Evolutionary conservation across 1,284 basidiomycete species (phyloP).

Genomic region (Leccinum colubrinum): DNA sequence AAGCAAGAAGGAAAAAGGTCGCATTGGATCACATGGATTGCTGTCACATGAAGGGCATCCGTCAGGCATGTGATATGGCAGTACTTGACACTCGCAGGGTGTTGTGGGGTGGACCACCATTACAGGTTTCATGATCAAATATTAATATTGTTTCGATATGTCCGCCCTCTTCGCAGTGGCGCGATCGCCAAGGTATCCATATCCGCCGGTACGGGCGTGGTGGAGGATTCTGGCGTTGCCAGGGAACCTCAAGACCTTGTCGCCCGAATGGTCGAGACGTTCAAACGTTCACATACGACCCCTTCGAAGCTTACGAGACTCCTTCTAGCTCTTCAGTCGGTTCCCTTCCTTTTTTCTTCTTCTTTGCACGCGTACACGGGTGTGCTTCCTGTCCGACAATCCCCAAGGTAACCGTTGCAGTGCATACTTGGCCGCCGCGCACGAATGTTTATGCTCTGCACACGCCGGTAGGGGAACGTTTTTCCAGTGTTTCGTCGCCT

Average conservation of each 20-base stretch:
- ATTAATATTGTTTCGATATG: not conserved
- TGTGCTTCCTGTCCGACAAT: too few species aligned
- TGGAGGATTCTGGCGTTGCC: not conserved
- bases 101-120: not conserved
- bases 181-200: not conserved
- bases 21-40: not conserved
- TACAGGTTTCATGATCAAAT: too few species aligned
- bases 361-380: too few species aligned
- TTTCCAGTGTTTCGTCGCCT: too few species aligned
- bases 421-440: not conserved
- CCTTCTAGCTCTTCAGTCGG: too few species aligned
- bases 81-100: not conserved
- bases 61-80: too few species aligned
- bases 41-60: too few species aligned
- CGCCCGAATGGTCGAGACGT: not conserved
- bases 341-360: not conserved
- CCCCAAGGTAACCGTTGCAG: too few species aligned
- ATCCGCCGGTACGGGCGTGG: not conserved
- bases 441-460: not conserved
- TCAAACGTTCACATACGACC: not conserved
- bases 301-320: too few species aligned
- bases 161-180: not conserved
- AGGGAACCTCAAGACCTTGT: not conserved
- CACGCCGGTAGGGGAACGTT: too few species aligned
- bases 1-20: not conserved